Evolutionary conservation across 2,329 filamentous ascomycete genomes (phyloP), one percentile per base, ranked within the genome.

Genomic region (Thyridium curvatum): DNA sequence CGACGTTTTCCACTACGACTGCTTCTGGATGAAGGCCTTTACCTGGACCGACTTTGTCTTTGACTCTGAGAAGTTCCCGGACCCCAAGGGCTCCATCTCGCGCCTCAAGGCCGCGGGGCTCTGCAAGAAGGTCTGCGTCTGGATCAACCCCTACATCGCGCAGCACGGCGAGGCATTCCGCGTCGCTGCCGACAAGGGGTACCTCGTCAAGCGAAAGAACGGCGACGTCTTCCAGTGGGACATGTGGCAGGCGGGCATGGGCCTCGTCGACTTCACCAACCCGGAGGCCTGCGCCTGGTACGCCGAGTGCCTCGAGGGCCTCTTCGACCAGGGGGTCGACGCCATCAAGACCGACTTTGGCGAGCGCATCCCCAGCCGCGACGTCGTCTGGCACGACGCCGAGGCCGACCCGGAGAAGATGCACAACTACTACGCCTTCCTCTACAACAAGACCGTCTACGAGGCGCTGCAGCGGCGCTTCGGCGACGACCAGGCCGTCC

Each of bases 341-440:
- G 71, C 73, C 41, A 77, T 87, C 68, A 87, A 87, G 62, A 86
- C 83, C 8, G 83, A 87, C 53, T 87, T 87, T 56, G 82, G 82
- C 39, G 83, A 87, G 62, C 72, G 83, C 18, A 80, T 87, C 39
- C 83, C 83, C 0, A 74, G 72, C 5, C 67, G 72, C 35, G 77
- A 82, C 47, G 74, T 86, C 6, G 67, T 74, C 46, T 87, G 82
- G 72, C 66, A 76, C 52, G 79, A 86, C 48, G 52, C 63, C 35
- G 66, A 64, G 5, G 58, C 68, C 32, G 79, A 86, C 48, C 72
- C 81, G 2, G 65, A 65, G 37, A 74, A 74, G 49, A 87, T 87
- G 82, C 84, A 86, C 62, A 87, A 87, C 59, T 86, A 77, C 63
- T 87, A 86, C 56, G 71, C 83, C n/a, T 82, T 83, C 52, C 60